Base-by-base conservation (phyloP, 305 asterid genomes). In the Euphrasia arctica region DNA sequence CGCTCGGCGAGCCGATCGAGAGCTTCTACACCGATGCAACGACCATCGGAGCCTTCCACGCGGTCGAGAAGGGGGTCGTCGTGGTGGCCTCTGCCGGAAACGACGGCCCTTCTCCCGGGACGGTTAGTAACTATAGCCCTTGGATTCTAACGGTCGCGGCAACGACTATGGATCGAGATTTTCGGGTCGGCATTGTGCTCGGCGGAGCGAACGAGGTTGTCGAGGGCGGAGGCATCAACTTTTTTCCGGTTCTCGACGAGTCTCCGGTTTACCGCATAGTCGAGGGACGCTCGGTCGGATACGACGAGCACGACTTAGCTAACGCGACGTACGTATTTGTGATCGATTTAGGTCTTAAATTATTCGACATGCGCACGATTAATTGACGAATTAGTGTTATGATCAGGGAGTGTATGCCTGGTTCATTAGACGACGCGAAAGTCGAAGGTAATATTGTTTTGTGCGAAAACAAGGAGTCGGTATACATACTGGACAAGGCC, bases 61-160 rank as follows among this genome's bases (percentile, higher is more conserved):
- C 96, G 0, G 86, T 72, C 5, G 84, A 80, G 60, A 83, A 80
- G 54, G 95, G 95, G 64, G 82, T 87, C 25, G 63, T 45, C 0
- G 95, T 87, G 11, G 85, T 72, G 0, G 83, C 91, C 82, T 87
- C 97, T 0, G 97, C 91, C 0, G 95, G 97, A 11, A 89, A 85
- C 27, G 74, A 73, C 7, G 97, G 97, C 54, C 95, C 95, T 31
- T n/a, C 15, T 34, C 5, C 80, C 18, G n/a, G 13, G 5, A 51
- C 85, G 0, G 83, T 83, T 4, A 80, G 69, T 49, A 91, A 91
- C 18, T 5, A 13, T 51, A 8, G 8, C 31, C 57, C 57, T 51
- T 51, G 57, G 57, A 51, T 51, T 9, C 10, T 51, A 18, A 14
- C 31, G 6, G 31, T 51, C 18, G 57, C 4, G 4, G 31, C 57